Conservation (phyloP, 768 basidiomycete species). For the Cystoderma amianthinum region DNA sequence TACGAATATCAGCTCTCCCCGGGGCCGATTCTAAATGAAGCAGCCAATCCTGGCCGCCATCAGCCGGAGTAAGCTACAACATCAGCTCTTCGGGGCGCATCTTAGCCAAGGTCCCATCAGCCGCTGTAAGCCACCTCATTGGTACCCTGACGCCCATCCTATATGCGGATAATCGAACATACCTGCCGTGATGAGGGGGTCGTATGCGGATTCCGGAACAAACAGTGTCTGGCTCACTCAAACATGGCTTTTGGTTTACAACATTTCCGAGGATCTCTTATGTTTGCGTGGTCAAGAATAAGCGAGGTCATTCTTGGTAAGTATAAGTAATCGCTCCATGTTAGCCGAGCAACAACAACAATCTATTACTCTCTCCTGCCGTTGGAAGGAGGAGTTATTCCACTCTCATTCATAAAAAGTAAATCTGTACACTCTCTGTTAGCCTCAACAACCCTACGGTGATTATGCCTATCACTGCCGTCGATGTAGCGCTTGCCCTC, state of each 20-base stretch:
- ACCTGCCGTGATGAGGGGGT: too few species aligned
- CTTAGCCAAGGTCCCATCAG: too few species aligned
- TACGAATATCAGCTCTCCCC: too few species aligned
- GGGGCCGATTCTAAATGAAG: too few species aligned
- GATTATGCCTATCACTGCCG: conserved; percentile 7
- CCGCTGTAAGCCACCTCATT: too few species aligned
- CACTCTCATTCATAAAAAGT: background rate
- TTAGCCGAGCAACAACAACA: background rate
- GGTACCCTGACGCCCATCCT: too few species aligned
- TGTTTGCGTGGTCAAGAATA: background rate
- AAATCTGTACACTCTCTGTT: background rate
- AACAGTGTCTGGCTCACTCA: background rate
- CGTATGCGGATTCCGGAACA: too few species aligned
- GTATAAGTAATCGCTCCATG: background rate
- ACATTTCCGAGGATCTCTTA: background rate
- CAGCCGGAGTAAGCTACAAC: too few species aligned
- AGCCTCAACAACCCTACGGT: conserved; percentile 2
- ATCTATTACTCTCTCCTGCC: background rate
- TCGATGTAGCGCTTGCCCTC: conserved; percentile 11
- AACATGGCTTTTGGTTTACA: background rate
- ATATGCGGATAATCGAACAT: too few species aligned
- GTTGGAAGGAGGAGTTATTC: background rate
- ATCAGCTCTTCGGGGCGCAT: too few species aligned
- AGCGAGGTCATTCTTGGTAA: background rate
- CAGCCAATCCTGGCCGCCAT: too few species aligned